phyloP scores from a whole-genome alignment of 352 stramenopile genomes.

The Phytophthora megakarya region DNA sequence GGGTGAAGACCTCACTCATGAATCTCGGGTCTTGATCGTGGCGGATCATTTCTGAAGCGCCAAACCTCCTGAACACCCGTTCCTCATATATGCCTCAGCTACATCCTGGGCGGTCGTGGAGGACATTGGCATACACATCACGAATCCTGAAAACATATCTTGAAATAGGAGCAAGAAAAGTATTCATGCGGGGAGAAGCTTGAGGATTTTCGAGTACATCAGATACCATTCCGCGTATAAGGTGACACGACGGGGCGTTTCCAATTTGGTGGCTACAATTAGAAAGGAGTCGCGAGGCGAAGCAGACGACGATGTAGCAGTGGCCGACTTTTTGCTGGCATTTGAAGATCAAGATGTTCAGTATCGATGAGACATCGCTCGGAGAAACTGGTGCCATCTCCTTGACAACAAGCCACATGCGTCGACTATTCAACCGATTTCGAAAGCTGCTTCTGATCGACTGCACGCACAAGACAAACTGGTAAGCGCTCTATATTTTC shows the following conservation, averaged over 20 bases:
- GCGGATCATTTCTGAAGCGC: too few relatives aligned
- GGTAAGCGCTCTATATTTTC: not conserved
- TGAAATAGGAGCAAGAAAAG: too few relatives aligned
- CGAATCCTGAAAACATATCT: too few relatives aligned
- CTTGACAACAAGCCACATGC: not conserved
- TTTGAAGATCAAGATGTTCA: not conserved
- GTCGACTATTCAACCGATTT: not conserved
- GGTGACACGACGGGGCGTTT: not conserved
- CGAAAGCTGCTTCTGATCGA: not conserved
- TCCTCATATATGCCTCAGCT: too few relatives aligned
- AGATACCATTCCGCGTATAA: constrained; percentile 1
- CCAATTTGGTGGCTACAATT: not conserved
- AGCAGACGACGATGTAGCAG: not conserved
- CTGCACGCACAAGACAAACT: constrained; percentile 4
- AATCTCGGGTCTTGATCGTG: too few relatives aligned
- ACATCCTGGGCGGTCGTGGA: too few relatives aligned
- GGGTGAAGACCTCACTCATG: too few relatives aligned
- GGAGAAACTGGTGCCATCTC: not conserved
- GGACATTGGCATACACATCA: too few relatives aligned
- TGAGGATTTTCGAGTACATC: constrained; percentile 7
- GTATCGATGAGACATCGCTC: not conserved
- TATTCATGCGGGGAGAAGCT: not conserved
- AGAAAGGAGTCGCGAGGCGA: not conserved
- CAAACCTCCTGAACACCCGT: too few relatives aligned
- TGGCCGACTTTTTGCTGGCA: not conserved